Base-by-base conservation (phyloP, 176 grass and related monocot species). In the Microstegium vimineum region DNA sequence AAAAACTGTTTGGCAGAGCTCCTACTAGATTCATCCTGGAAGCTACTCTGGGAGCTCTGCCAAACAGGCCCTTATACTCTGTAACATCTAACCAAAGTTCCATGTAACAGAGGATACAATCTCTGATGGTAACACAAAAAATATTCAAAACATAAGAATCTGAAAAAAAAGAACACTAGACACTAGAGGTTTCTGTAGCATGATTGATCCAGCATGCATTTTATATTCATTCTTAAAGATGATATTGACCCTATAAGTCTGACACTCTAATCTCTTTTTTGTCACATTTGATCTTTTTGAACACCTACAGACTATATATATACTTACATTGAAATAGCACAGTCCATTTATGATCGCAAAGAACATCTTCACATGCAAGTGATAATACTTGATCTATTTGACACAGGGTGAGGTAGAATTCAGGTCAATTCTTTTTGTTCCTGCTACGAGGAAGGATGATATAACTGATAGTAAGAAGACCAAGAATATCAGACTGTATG, bases 341-440 rank as follows among this genome's bases (percentile, higher is more conserved):
- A 18, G 14, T 43, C 35, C 20, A n/a, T 28, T 20, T 40, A 72
- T 20, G 56, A 33, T 60, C 9, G 2, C 16, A 45, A 11, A 4
- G 20, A 52, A 35, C 78, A 72, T 49, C 4, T 61, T 81, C 46
- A 54, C 66, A 35, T 40, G 18, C 15, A 64, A 65, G 26, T 82
- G 14, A 69, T 18, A 4, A 11, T 65, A 15, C 32, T 62, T 52
- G 16, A 67, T 87, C 56, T 83, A 31, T 69, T 84, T 84, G 4
- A 59, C 79, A 79, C 85, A 99, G 96, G 96, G 93, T 66, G 96
- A 94, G 87, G 96, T 99, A 63, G 96, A 99, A 91, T 99, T 99
- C 73, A 88, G 91, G 79, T 99, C 96, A 69, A 90, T 99, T 85
- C 93, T 99, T 56, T 99, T 91, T 88, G 93, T 99, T 70, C 96